Base-by-base conservation (phyloP, 192 early-diverging fungal species). In the Podochytrium sp. region DNA sequence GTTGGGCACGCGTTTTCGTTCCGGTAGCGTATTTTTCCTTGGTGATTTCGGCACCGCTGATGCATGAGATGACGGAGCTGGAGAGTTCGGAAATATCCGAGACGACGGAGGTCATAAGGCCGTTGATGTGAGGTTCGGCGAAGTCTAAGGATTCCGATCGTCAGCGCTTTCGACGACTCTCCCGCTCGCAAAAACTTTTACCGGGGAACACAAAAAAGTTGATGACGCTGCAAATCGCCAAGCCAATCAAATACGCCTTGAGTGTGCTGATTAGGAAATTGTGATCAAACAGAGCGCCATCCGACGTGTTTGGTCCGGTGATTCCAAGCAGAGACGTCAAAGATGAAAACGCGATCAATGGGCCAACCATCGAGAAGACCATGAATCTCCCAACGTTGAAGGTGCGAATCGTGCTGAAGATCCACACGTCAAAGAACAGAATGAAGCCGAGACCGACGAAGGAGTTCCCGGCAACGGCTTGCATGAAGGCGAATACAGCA, bases 61-160 rank as follows among this genome's bases (percentile, higher is more conserved):
- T 29, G 20, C 37, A 29, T 6, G 25, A 7, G 18, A 71, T 29
- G 18, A 60, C 42, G 18, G 69, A 71, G 10, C 14, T 38, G 12
- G 49, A 49, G 14, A 71, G 57, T 7, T 20, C 30, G 37, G 38
- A 59, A 16, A 71, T 57, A 5, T 18, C 42, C 10, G n/a, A 30
- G 7, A 71, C 12, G 38, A 60, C 49, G 38, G 41, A 55, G 1
- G 40, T 18, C 20, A 71, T 42, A 5, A 29, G 53, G 18, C 42
- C 29, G 38, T 71, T 59, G 20, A 72, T n/a, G 41, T 61, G 67
- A 18, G 30, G n/a, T 61, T 62, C 72, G 5, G 72, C 72, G 32
- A 74, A 65, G 49, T 74, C 71, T n/a, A n/a, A n/a, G 18, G 14
- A 57, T n/a, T n/a, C n/a, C n/a, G n/a, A n/a, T n/a, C n/a, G n/a